These are phyloP conservation scores for Dioscorea zingiberensis DNA, from an alignment of 106 monocot species.

Conservation along the genomic window DNA sequence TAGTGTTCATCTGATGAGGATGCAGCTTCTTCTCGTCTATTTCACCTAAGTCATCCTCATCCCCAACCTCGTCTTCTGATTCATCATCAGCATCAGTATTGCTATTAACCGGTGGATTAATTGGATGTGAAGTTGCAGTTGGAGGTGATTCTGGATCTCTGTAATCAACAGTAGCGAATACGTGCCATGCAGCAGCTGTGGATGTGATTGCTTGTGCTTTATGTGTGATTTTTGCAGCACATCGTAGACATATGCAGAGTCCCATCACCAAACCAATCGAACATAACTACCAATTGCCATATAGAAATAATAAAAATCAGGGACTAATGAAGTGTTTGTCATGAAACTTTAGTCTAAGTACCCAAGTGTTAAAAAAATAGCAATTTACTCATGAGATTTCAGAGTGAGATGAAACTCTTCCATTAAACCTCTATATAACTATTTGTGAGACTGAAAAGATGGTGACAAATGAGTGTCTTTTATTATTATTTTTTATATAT, in stretches of 20 bases:
- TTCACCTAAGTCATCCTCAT: constrained; percentile 12
- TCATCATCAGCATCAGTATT: constrained; percentile 25
- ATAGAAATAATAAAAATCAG: too few species aligned
- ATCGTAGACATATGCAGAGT: constrained; percentile 66
- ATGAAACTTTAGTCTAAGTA: too few species aligned
- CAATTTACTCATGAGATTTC: too few species aligned
- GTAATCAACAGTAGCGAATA: constrained; percentile 58
- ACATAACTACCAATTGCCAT: constrained; percentile 39
- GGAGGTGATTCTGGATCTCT: constrained; percentile 22
- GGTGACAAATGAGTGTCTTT: too few species aligned
- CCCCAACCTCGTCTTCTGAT: constrained; percentile 11
- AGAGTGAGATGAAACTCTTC: too few species aligned
- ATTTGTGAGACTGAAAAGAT: too few species aligned
- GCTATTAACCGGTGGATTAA: neutral
- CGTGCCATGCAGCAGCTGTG: constrained; percentile 85
- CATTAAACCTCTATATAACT: too few species aligned
- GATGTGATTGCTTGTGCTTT: constrained; percentile 88
- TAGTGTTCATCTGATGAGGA: constrained; percentile 16
- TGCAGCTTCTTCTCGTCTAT: constrained; percentile 31
- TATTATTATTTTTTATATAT: too few species aligned
- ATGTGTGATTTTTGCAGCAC: constrained; percentile 94
- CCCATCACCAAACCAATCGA: constrained; percentile 64
- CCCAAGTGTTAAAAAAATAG: too few species aligned
- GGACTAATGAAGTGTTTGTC: too few species aligned
- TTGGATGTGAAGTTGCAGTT: neutral